These are phyloP conservation scores for Salvia splendens DNA, from an alignment of 257 asterid genomes.

Conservation along the genomic window DNA sequence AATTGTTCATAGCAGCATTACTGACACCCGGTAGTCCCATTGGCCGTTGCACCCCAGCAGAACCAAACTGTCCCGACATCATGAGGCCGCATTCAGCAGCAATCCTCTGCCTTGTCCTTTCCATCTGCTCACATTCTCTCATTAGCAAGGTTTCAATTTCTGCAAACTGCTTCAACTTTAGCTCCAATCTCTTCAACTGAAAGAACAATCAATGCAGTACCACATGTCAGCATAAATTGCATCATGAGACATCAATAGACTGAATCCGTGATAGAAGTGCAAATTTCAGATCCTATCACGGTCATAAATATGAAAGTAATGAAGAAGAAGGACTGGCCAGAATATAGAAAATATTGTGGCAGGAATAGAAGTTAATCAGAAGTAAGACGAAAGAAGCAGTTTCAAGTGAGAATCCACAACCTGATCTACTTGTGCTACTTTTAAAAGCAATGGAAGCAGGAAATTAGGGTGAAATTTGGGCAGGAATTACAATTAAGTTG, in stretches of 20 bases:
- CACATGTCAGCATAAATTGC: constrained; percentile 17
- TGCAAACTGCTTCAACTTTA: constrained; percentile 97
- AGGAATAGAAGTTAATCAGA: neutral
- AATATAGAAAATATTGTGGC: neutral
- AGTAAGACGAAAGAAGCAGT: neutral
- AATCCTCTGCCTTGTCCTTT: constrained; percentile 76
- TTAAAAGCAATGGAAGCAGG: constrained; percentile 5
- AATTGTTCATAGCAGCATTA: constrained; percentile 44
- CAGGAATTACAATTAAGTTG: neutral
- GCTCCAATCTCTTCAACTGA: constrained; percentile 95
- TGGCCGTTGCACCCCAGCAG: constrained; percentile 56
- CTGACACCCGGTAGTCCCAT: constrained; percentile 52
- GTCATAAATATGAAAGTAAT: constrained; percentile 2
- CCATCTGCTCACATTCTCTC: constrained; percentile 98
- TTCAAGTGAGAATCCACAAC: neutral
- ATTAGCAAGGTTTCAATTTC: constrained; percentile 89
- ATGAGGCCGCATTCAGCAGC: constrained; percentile 61
- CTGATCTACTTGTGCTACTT: neutral
- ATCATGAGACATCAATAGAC: neutral
- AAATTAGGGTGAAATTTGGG: neutral
- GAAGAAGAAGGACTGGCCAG: neutral
- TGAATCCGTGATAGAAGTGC: neutral
- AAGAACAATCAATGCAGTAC: constrained; percentile 11
- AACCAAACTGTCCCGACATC: constrained; percentile 60
- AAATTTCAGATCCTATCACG: constrained; percentile 2